These are phyloP conservation scores for Agaricus blazei DNA, from an alignment of 768 basidiomycete species.

Conservation along the genomic window DNA sequence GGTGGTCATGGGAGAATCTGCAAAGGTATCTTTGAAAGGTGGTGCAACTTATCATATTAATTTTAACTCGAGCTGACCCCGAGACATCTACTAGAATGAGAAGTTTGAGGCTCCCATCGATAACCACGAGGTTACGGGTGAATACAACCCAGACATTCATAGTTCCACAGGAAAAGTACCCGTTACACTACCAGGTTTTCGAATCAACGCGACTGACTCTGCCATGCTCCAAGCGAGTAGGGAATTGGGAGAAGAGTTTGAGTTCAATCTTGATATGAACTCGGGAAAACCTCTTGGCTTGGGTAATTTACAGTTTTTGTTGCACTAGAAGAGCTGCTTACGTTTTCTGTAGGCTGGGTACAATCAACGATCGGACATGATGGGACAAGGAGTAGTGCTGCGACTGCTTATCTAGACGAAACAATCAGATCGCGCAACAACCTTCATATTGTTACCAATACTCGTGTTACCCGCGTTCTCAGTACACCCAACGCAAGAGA, in stretches of 20 bases:
- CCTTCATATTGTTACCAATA: slow-evolving; percentile 22
- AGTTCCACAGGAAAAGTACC: slow-evolving; percentile 17
- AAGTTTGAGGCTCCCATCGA: slow-evolving; percentile 22
- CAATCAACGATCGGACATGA: slow-evolving; percentile 1
- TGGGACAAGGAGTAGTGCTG: slow-evolving; percentile 18
- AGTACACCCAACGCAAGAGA: slow-evolving; percentile 22
- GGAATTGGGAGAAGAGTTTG: background rate
- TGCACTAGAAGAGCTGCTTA: background rate
- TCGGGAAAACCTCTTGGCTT: slow-evolving; percentile 8
- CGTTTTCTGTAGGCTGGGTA: slow-evolving; percentile 1
- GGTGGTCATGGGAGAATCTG: slow-evolving; percentile 28
- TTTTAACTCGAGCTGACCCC: too few relatives aligned
- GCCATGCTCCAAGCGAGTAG: slow-evolving; percentile 13
- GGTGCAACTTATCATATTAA: too few relatives aligned
- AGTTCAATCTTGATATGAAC: slow-evolving; percentile 16
- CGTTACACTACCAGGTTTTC: slow-evolving; percentile 22
- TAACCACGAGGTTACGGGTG: slow-evolving; percentile 24
- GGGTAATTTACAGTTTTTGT: background rate
- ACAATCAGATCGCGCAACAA: slow-evolving; percentile 22
- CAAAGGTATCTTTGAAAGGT: slow-evolving; percentile 16
- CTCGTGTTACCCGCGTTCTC: slow-evolving; percentile 19
- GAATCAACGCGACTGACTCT: slow-evolving; percentile 14
- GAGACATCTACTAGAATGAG: slow-evolving; percentile 21
- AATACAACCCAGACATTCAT: slow-evolving; percentile 26
- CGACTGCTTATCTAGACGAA: slow-evolving; percentile 25